Conservation (phyloP, 495 filamentous ascomycete genomes). For the Aspergillus sparsus region DNA sequence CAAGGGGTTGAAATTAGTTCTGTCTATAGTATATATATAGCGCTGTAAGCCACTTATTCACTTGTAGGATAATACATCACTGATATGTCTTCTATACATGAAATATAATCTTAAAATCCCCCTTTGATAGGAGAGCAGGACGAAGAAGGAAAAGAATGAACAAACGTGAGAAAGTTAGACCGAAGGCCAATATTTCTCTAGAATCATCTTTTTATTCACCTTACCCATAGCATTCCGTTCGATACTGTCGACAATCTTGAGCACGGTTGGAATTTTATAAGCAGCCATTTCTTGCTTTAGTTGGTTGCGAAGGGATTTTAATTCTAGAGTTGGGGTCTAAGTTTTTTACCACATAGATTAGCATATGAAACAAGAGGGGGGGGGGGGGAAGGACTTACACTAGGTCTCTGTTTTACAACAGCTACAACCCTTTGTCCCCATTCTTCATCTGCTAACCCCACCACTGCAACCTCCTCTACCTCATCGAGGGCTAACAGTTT, state of each 20-base stretch:
- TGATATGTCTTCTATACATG: too few relatives aligned
- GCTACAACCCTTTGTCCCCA: constrained; percentile 50
- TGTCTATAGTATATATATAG: too few relatives aligned
- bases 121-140: too few relatives aligned
- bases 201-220: constrained; percentile 48
- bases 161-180: constrained; percentile 7
- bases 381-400: constrained; percentile 31
- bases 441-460: constrained; percentile 46
- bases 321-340: constrained; percentile 38
- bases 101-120: background rate
- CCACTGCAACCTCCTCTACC: constrained; percentile 46
- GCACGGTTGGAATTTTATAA: constrained; percentile 49
- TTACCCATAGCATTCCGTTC: constrained; percentile 54
- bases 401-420: constrained; percentile 42
- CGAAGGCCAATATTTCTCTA: constrained; percentile 47
- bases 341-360: constrained; percentile 15
- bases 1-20: too few relatives aligned
- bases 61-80: too few relatives aligned
- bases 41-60: too few relatives aligned
- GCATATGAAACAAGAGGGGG: background rate
- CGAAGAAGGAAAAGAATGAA: background rate
- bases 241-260: constrained; percentile 47
- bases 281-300: constrained; percentile 48
- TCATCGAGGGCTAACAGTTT: constrained; percentile 41
- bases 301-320: constrained; percentile 35